Base-by-base conservation (phyloP, 2,329 filamentous ascomycete species). In the Torrubiellomyces zombiae region DNA sequence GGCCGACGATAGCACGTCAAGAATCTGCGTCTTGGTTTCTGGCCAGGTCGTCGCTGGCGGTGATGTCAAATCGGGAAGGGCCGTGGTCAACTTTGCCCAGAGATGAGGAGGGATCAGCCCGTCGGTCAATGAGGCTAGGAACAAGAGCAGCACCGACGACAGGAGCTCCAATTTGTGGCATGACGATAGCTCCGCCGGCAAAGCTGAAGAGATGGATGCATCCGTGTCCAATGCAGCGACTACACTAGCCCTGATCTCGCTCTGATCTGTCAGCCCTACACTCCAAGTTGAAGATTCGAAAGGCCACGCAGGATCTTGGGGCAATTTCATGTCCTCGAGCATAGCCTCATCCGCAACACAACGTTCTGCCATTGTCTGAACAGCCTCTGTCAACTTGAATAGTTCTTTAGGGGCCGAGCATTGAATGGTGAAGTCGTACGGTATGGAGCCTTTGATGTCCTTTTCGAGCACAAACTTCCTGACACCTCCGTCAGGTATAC, bases 331-430 rank as follows among this genome's bases (percentile, higher is more conserved):
- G 8, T 63, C 56, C 15, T 67, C 61, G 2, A 75, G 48, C 60
- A 75, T 75, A 27, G 64, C 64, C 32, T 66, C 62, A 24, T 75
- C 70, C 1, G 71, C 71, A 6, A 66, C 45, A 14, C 56, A 60
- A 12, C 67, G 58, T 35, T 70, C 68, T 3, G 58, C 59, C 20
- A 71, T 50, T 6, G 48, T 57, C 38, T 68, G 67, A 10, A 93
- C 63, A 8, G 74, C 69, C 46, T 93, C 81, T 5, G 83, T 94
- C 40, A 98, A 66, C 43, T 75, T 75, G 51, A 93, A 91, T 7
- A 95, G 60, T 48, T 94, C 86, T 32, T 79, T 73, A 1, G 89
- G 86, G 2, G 83, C 83, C 8, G 83, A 86, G 44, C 76, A 75
- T 43, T 70, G 70, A 33, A 80, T 65, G 30, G 63, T 67, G 19